Percentiles rank a stretch among this genome's conserved stretches.
These are phyloP conservation scores for Heterobasidion annosum DNA, from an alignment of 1,284 basidiomycete species.

Conservation along the genomic window DNA sequence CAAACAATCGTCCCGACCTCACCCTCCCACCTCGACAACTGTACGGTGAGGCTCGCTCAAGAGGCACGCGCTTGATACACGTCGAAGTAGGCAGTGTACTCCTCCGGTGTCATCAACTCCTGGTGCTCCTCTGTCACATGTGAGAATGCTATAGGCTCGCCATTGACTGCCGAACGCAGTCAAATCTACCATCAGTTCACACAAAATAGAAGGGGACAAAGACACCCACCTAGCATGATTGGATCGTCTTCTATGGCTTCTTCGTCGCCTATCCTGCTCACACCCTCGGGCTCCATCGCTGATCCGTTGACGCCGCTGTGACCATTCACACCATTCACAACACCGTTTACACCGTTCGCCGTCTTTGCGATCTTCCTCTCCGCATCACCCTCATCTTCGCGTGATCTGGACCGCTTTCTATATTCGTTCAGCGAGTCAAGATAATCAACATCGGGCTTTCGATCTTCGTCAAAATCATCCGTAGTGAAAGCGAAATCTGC, in stretches of 20 bases:
- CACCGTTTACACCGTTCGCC: constrained; percentile 15
- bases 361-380: constrained; percentile 39
- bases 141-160: constrained; percentile 59
- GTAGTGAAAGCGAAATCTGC: constrained; percentile 27
- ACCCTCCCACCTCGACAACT: too few relatives aligned
- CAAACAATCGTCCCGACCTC: too few relatives aligned
- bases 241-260: constrained; percentile 37
- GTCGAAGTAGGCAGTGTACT: constrained; percentile 73
- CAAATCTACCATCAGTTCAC: constrained; percentile 1
- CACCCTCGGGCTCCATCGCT: constrained; percentile 9
- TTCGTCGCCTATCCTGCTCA: constrained; percentile 11
- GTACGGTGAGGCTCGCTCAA: too few relatives aligned
- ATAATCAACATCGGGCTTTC: constrained; percentile 54
- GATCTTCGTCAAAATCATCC: constrained; percentile 53
- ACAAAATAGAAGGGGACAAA: background rate
- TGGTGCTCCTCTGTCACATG: constrained; percentile 75
- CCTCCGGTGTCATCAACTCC: constrained; percentile 77
- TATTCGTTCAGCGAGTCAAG: constrained; percentile 61
- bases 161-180: constrained; percentile 42
- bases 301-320: constrained; percentile 8
- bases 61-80: constrained; percentile 18
- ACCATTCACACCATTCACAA: constrained; percentile 12
- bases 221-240: constrained; percentile 49
- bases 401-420: constrained; percentile 61
- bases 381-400: constrained; percentile 39